These are phyloP conservation scores for barley (Hordeum vulgare) DNA, from an alignment of 176 grass and related monocot species.

Conservation along the genomic window DNA sequence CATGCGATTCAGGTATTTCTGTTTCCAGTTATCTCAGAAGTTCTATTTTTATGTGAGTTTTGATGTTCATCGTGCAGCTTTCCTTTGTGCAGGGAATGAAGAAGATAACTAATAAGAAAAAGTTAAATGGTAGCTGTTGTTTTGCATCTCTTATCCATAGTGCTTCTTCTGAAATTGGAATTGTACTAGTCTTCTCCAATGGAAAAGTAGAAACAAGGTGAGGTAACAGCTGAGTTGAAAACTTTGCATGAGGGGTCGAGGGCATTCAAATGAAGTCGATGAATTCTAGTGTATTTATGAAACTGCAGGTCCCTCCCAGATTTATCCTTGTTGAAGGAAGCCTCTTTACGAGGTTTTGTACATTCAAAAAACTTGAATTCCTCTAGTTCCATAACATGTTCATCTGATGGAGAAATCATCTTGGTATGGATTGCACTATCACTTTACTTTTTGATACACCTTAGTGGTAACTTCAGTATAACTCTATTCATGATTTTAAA, in stretches of 20 bases:
- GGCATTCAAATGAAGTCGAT: background rate
- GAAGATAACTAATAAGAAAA: conserved; percentile 79
- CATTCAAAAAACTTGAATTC: conserved; percentile 45
- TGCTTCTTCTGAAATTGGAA: conserved; percentile 57
- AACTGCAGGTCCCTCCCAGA: conserved; percentile 84
- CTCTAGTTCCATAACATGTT: conserved; percentile 45
- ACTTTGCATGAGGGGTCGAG: background rate
- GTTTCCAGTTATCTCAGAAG: background rate
- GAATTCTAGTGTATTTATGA: conserved; percentile 6
- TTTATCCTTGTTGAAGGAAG: conserved; percentile 76
- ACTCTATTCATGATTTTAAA: background rate
- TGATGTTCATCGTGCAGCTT: background rate
- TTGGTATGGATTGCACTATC: conserved; percentile 38
- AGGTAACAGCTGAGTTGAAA: background rate
- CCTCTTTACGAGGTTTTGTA: conserved; percentile 57
- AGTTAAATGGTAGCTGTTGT: conserved; percentile 45
- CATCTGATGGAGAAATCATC: conserved; percentile 78
- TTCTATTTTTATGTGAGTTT: background rate
- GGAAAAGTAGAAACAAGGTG: conserved; percentile 93
- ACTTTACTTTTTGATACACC: background rate
- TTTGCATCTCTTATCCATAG: conserved; percentile 68
- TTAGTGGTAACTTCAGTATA: background rate
- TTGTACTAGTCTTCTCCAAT: conserved; percentile 61
- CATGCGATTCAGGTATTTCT: conserved; percentile 79
- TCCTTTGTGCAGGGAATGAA: conserved; percentile 68